A percentile compares a stretch with the other conserved stretches of the same genome.
Evolutionary conservation across 148 eudicot species (phyloP).

Genomic region (Rhododendron griersonianum): DNA sequence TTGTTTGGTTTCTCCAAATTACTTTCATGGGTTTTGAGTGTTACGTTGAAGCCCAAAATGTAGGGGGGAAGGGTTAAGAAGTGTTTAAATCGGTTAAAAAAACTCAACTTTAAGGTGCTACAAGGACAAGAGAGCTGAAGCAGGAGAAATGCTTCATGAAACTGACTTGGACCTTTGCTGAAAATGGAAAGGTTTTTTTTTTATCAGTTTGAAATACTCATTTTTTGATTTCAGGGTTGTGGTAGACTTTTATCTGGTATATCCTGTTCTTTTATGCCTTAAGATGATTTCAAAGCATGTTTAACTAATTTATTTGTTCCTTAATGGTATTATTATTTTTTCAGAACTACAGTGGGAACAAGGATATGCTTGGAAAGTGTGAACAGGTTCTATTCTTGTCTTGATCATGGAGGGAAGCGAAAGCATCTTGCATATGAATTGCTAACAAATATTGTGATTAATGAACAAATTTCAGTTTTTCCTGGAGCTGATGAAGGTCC

Average conservation of each 20-base stretch:
- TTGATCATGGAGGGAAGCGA: not conserved
- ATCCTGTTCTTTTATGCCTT: not conserved
- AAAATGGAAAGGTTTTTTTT: not conserved
- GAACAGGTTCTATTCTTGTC: constrained; percentile 60
- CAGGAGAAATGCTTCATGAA: not conserved
- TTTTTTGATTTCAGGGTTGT: not conserved
- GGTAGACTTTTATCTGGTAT: not conserved
- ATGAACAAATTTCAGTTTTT: constrained; percentile 63
- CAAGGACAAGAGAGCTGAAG: not conserved
- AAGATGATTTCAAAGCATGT: not conserved
- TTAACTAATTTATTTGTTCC: not conserved
- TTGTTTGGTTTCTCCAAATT: not conserved
- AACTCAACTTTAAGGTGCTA: constrained; percentile 2
- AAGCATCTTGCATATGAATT: constrained; percentile 3
- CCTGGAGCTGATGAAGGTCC: constrained; percentile 97
- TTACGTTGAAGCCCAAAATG: not conserved
- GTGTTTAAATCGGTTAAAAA: not conserved
- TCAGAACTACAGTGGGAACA: constrained; percentile 86
- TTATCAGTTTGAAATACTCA: not conserved
- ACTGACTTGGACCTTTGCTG: not conserved
- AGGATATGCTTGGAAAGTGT: constrained; percentile 95
- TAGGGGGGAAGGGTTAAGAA: not conserved
- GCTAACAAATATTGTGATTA: constrained; percentile 20
- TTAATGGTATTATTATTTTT: constrained; percentile 17
- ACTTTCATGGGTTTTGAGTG: not conserved